Conservation (phyloP, 148 eudicot species). For the Rhododendron mucronatum region DNA sequence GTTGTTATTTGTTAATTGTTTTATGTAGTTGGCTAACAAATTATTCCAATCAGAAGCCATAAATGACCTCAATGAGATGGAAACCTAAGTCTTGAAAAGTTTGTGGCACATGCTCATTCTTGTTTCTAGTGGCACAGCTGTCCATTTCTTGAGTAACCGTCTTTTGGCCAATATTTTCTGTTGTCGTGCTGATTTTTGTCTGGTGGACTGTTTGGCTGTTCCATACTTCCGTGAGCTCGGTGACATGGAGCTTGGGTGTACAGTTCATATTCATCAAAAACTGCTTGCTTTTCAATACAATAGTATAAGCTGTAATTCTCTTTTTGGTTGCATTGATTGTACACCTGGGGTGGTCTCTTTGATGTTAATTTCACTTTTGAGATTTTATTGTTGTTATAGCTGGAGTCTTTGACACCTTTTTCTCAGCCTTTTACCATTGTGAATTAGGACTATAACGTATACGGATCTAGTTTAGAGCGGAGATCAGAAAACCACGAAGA, state of each 20-base stretch:
- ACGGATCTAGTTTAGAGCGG: slow-evolving; percentile 34
- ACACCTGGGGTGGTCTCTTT: not conserved
- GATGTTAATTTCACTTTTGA: not conserved
- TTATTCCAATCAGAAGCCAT: not conserved
- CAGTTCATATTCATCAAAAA: not conserved
- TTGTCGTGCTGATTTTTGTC: not conserved
- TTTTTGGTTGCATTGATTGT: not conserved
- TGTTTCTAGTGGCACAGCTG: not conserved
- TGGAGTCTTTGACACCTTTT: not conserved
- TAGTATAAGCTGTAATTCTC: not conserved
- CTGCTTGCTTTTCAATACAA: not conserved
- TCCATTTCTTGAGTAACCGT: not conserved
- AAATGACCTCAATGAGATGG: not conserved
- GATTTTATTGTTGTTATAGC: not conserved
- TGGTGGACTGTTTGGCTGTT: not conserved
- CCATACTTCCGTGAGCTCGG: not conserved
- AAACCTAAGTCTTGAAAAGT: not conserved
- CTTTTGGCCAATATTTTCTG: not conserved
- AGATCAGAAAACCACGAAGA: slow-evolving; percentile 44
- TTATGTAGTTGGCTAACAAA: not conserved
- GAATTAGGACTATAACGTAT: slow-evolving; percentile 31
- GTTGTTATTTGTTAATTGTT: not conserved
- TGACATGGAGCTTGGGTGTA: not conserved
- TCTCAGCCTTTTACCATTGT: slow-evolving; percentile 10
- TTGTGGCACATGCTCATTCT: not conserved